These are phyloP conservation scores for Phialophora expanda DNA, from an alignment of 2,329 filamentous ascomycete species.

Conservation along the genomic window DNA sequence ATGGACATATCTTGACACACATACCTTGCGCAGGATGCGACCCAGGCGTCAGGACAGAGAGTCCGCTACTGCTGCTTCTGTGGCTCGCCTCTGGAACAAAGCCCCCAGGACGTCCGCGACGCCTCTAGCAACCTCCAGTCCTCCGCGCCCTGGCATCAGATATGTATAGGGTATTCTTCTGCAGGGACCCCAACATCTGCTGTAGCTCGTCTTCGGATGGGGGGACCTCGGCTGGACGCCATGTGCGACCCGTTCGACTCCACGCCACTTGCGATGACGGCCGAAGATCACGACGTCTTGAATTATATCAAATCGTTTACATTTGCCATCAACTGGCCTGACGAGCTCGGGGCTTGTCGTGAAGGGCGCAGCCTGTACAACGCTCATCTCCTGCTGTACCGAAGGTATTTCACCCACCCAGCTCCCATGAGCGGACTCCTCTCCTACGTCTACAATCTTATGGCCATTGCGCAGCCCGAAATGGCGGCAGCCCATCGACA, in stretches of 20 bases:
- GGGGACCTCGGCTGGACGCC: neutral
- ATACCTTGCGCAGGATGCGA: neutral
- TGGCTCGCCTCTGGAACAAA: neutral
- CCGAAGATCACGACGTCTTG: slow-evolving; percentile 10
- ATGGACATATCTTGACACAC: neutral
- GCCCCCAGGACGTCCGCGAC: neutral
- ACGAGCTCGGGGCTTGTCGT: slow-evolving; percentile 12
- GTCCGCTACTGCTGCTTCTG: slow-evolving; percentile 1
- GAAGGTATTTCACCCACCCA: slow-evolving; percentile 12
- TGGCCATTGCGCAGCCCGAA: slow-evolving; percentile 15
- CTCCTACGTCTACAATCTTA: slow-evolving; percentile 18
- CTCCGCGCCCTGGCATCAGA: neutral
- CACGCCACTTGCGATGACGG: slow-evolving; percentile 5
- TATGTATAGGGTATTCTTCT: neutral
- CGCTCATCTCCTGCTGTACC: neutral
- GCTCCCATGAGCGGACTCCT: slow-evolving; percentile 12
- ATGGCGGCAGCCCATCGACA: slow-evolving; percentile 6
- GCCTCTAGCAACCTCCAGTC: neutral
- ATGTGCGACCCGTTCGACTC: slow-evolving; percentile 13
- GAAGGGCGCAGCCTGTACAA: slow-evolving; percentile 10
- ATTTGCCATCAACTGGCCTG: slow-evolving; percentile 16
- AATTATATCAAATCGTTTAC: slow-evolving; percentile 12
- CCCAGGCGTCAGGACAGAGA: neutral
- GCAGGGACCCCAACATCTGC: neutral
- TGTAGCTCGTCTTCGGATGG: neutral